Conservation (phyloP, 352 stramenopile species). For the Phytophthora brassicae region DNA sequence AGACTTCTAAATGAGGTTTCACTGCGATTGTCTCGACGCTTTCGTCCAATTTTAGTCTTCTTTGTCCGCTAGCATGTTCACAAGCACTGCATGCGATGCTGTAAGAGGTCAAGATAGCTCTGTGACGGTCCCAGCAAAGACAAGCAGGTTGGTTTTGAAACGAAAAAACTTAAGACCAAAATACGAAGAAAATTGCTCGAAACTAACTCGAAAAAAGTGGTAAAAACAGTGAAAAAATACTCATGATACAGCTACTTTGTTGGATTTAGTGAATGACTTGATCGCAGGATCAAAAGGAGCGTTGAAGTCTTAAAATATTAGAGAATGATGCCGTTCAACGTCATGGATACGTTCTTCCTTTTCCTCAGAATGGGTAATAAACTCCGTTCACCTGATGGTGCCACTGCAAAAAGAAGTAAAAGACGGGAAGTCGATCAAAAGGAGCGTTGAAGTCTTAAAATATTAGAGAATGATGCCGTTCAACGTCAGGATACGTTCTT, state of each 20-base stretch:
- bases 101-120: conserved; percentile 20
- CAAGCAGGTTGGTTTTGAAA: conserved; percentile 36
- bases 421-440: conserved; percentile 5
- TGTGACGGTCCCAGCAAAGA: conserved; percentile 4
- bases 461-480: conserved; percentile 8
- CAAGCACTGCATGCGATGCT: conserved; percentile 29
- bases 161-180: conserved; percentile 20
- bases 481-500: conserved; percentile 16
- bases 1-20: conserved; percentile 21
- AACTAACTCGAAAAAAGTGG: conserved; percentile 17
- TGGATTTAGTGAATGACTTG: conserved; percentile 5
- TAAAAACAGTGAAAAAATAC: background rate
- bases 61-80: conserved; percentile 28
- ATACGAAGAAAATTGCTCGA: conserved; percentile 12
- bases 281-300: conserved; percentile 18
- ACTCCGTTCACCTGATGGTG: conserved; percentile 69
- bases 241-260: background rate
- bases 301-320: conserved; percentile 30
- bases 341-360: conserved; percentile 10
- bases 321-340: conserved; percentile 10
- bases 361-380: conserved; percentile 66
- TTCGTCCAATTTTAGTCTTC: conserved; percentile 34
- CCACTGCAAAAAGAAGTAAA: conserved; percentile 44
- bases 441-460: conserved; percentile 30
- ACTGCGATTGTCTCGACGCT: conserved; percentile 9